Conservation (phyloP, 139 green algal species). For the Chlorella ohadii region DNA sequence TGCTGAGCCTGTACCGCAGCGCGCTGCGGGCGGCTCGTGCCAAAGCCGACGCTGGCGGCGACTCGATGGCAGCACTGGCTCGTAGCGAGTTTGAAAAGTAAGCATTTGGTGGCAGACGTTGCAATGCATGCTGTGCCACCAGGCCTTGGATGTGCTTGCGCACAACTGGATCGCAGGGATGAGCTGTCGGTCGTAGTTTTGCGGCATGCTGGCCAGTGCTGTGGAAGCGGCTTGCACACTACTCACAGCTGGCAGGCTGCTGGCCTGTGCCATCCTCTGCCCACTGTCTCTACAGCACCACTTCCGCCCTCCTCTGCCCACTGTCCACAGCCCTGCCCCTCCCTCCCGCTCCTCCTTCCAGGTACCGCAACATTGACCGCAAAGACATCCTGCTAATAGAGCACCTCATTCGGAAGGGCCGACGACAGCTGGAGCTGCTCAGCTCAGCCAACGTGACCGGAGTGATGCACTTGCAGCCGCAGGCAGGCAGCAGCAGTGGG, state of each 20-base stretch:
- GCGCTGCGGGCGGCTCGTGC: not conserved
- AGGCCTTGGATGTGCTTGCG: too few relatives aligned
- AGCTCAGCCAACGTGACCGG: not conserved
- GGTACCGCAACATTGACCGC: slow-evolving; percentile 4
- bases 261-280: too few relatives aligned
- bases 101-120: too few relatives aligned
- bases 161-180: too few relatives aligned
- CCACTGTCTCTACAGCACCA: too few relatives aligned
- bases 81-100: slow-evolving; percentile 38
- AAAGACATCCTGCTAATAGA: slow-evolving; percentile 44
- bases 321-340: not conserved
- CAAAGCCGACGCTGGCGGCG: slow-evolving; percentile 7
- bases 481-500: not conserved
- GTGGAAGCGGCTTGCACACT: too few relatives aligned
- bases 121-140: too few relatives aligned
- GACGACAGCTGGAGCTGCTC: slow-evolving; percentile 45
- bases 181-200: too few relatives aligned
- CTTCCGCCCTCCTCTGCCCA: not conserved
- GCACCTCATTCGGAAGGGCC: slow-evolving; percentile 40
- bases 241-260: too few relatives aligned
- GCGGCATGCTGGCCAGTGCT: too few relatives aligned
- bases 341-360: not conserved
- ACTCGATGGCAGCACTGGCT: not conserved
- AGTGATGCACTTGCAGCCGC: not conserved
- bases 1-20: slow-evolving; percentile 38